A percentile compares a stretch with the other conserved stretches of the same genome.
Conservation (phyloP, 495 filamentous ascomycete species). For the Rusavskia elegans region DNA sequence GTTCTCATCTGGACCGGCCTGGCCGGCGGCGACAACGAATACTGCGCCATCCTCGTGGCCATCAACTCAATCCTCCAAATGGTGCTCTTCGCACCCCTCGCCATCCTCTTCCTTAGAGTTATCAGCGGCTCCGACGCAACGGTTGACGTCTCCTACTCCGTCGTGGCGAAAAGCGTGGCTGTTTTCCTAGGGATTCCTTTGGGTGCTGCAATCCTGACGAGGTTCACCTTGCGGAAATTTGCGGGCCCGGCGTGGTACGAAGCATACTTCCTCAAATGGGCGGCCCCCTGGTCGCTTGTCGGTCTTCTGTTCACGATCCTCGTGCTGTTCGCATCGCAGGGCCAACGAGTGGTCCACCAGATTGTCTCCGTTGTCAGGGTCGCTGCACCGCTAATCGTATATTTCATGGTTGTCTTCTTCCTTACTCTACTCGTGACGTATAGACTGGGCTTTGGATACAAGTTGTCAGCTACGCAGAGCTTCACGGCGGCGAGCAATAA, state of each 20-base stretch:
- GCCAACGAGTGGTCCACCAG: slow-evolving; percentile 62
- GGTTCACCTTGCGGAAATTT: slow-evolving; percentile 41
- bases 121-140: slow-evolving; percentile 31
- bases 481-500: slow-evolving; percentile 95
- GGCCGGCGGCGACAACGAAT: slow-evolving; percentile 64
- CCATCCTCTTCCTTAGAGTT: slow-evolving; percentile 60
- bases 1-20: slow-evolving; percentile 57
- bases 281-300: slow-evolving; percentile 61
- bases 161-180: slow-evolving; percentile 63
- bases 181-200: slow-evolving; percentile 80
- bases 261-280: slow-evolving; percentile 47
- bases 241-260: slow-evolving; percentile 47
- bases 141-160: slow-evolving; percentile 44
- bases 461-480: slow-evolving; percentile 59
- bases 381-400: slow-evolving; percentile 63
- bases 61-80: slow-evolving; percentile 81
- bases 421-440: slow-evolving; percentile 42
- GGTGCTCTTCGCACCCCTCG: slow-evolving; percentile 67
- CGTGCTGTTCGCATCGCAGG: slow-evolving; percentile 73
- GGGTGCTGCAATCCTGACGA: slow-evolving; percentile 60
- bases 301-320: slow-evolving; percentile 77
- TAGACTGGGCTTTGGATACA: slow-evolving; percentile 57
- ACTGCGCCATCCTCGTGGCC: slow-evolving; percentile 83
- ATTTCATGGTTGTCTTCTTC: slow-evolving; percentile 63
- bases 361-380: slow-evolving; percentile 71